A percentile compares a stretch with the other conserved stretches of the same genome.
These are phyloP conservation scores for Backusella psychrophila DNA, from an alignment of 192 early-diverging fungal genomes.

Conservation along the genomic window DNA sequence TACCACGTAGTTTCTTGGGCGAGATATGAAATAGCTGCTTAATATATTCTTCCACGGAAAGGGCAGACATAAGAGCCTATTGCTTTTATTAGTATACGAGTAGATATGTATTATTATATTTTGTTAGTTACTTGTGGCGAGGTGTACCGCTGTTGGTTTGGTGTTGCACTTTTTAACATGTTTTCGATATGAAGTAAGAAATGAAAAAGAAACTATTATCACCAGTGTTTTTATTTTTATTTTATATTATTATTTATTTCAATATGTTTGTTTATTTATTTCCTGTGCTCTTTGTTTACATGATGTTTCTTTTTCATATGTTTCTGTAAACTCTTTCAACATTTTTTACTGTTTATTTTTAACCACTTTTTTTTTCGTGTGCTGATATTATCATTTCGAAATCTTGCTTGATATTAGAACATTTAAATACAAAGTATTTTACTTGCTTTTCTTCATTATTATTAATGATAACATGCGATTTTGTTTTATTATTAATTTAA, in stretches of 20 bases:
- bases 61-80: background rate
- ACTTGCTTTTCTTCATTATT: background rate
- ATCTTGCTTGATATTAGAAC: background rate
- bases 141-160: background rate
- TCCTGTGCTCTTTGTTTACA: background rate
- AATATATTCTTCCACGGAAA: background rate
- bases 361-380: background rate
- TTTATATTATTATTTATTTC: background rate
- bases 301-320: background rate
- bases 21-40: background rate
- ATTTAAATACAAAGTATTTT: background rate
- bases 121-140: background rate
- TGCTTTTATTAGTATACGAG: no score
- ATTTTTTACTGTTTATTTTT: background rate
- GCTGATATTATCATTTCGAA: background rate
- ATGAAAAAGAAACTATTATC: background rate
- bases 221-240: background rate
- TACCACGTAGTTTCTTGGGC: background rate
- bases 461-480: background rate
- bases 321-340: background rate
- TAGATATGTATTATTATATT: background rate
- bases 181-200: background rate
- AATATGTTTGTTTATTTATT: slow-evolving; percentile 1
- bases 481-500: background rate
- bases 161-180: background rate